Conservation (phyloP, 192 early-diverging fungal species). For the Thoreauomyces humboldtii region DNA sequence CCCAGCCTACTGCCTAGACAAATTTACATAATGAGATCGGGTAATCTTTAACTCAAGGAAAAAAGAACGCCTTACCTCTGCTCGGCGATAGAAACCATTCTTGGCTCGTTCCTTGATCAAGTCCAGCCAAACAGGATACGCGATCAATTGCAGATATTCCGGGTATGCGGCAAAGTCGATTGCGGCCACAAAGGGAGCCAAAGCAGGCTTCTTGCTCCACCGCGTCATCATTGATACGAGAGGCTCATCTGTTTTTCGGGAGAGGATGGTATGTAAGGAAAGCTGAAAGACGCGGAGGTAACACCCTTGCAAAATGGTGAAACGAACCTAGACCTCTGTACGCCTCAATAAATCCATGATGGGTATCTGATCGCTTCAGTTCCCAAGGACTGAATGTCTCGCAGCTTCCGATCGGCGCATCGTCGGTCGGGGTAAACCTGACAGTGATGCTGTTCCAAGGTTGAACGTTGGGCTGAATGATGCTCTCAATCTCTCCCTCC, state of each 20-base stretch:
- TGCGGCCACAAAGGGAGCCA: conserved; percentile 21
- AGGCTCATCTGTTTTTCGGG: too few species aligned
- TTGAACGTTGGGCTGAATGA: background rate
- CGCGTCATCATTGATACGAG: conserved; percentile 10
- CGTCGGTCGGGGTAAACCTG: conserved; percentile 18
- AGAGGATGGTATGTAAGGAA: background rate
- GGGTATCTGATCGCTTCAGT: conserved; percentile 1
- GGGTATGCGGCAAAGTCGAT: conserved; percentile 27
- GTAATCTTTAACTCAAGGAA: background rate
- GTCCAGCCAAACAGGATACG: conserved; percentile 31
- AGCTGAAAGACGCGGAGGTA: background rate
- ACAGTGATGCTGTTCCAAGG: conserved; percentile 26
- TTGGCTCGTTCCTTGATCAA: conserved; percentile 20
- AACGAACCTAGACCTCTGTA: background rate
- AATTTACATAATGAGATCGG: background rate
- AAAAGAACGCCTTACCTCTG: conserved; percentile 9
- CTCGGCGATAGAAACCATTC: conserved; percentile 29
- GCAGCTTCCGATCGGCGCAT: background rate
- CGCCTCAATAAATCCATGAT: background rate
- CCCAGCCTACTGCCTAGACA: conserved; percentile 21
- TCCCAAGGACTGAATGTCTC: conserved; percentile 30
- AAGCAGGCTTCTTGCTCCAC: background rate
- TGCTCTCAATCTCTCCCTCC: conserved; percentile 4
- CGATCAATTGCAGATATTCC: conserved; percentile 19
- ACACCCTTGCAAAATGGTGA: background rate